phyloP scores from a whole-genome alignment of 2,329 filamentous ascomycete species.

The Trematosphaeria pertusa region DNA sequence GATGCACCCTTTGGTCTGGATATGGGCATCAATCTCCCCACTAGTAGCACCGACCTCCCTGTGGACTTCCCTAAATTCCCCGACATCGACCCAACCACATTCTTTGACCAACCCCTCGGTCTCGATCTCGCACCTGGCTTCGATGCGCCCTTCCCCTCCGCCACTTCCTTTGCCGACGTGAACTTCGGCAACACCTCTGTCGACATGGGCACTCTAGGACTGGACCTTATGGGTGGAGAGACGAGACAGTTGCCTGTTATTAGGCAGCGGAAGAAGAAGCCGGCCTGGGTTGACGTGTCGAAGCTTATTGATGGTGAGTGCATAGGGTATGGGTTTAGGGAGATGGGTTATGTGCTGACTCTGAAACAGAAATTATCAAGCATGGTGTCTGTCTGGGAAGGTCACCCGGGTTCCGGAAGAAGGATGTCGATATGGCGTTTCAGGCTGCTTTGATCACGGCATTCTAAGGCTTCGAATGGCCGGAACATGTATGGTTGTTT shows the following conservation, averaged over 20 bases:
- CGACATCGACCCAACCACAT: constrained; percentile 21
- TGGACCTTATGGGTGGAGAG: constrained; percentile 26
- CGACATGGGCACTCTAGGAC: constrained; percentile 23
- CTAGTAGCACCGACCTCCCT: constrained; percentile 6
- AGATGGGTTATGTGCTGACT: constrained; percentile 26
- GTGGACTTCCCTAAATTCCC: constrained; percentile 18
- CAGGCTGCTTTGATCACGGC: constrained; percentile 39
- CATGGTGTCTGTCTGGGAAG: constrained; percentile 53
- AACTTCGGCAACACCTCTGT: constrained; percentile 15
- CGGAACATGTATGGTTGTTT: too few relatives aligned
- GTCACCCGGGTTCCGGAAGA: constrained; percentile 52
- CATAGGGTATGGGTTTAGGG: not conserved
- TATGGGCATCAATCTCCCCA: constrained; percentile 21
- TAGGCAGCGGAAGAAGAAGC: constrained; percentile 41
- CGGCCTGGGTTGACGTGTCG: constrained; percentile 52
- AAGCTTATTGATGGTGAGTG: constrained; percentile 54
- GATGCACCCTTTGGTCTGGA: constrained; percentile 31
- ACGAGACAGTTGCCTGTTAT: constrained; percentile 22
- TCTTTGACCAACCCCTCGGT: constrained; percentile 40
- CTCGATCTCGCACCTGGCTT: constrained; percentile 43
- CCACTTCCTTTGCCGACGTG: constrained; percentile 1
- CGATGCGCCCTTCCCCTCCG: constrained; percentile 21
- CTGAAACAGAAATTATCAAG: constrained; percentile 41
- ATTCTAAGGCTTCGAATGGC: constrained; percentile 22
- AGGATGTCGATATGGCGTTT: constrained; percentile 53